A percentile compares a stretch with the other conserved stretches of the same genome.
Evolutionary conservation across 2,329 filamentous ascomycete genomes (phyloP).

Genomic region (Diaporthe helianthi): DNA sequence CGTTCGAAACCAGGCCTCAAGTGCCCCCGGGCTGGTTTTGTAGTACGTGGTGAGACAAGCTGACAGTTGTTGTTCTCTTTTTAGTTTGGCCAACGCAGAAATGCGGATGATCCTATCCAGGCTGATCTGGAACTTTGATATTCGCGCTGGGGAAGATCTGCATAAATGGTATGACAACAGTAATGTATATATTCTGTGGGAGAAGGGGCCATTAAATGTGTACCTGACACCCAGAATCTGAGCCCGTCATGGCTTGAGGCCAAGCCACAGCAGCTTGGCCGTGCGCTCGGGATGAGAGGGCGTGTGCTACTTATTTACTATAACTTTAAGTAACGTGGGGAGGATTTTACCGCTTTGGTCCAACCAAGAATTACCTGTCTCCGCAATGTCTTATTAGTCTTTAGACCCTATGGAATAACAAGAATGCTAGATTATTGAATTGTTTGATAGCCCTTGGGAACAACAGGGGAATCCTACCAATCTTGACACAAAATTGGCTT

Average conservation of each 20-base stretch:
- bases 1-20: neutral
- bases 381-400: too few species aligned
- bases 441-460: too few species aligned
- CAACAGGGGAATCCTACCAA: neutral
- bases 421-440: neutral
- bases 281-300: too few species aligned
- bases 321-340: too few species aligned
- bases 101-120: neutral
- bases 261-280: too few species aligned
- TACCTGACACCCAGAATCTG: neutral
- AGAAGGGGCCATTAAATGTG: slow-evolving; percentile 2
- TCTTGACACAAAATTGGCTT: neutral
- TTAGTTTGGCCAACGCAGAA: slow-evolving; percentile 8
- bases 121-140: slow-evolving; percentile 12
- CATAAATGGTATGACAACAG: neutral
- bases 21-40: too few species aligned
- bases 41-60: neutral
- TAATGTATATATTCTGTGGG: neutral
- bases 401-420: neutral
- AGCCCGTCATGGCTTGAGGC: too few species aligned
- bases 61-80: neutral
- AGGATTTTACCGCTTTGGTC: too few species aligned
- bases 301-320: too few species aligned
- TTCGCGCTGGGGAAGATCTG: neutral
- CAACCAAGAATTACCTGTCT: neutral